Evolutionary conservation across 768 basidiomycete genomes (phyloP), one percentile per base, ranked within the genome.

Genomic region (Trametes elegans): DNA sequence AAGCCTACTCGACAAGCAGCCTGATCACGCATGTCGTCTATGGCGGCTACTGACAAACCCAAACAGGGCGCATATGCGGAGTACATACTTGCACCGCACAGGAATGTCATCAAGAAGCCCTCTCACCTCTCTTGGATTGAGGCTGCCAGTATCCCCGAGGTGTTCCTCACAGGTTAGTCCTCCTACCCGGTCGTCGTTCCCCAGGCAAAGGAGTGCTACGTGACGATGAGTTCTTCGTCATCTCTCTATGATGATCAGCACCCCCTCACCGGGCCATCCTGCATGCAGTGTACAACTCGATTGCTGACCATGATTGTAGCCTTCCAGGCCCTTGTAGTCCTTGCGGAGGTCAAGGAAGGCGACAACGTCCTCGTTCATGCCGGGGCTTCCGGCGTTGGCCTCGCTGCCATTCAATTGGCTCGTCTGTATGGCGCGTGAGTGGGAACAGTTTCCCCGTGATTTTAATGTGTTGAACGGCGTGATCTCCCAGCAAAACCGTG

Each of bases 31-130:
- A 46, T 29, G 13, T 34, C 46, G 18, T 16, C 14, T 41, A 9
- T 29, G 6, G 23, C n/a, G n/a, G n/a, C n/a, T n/a, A n/a, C n/a
- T n/a, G n/a, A n/a, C n/a, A n/a, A n/a, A n/a, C n/a, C n/a, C n/a
- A n/a, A 9, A 4, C 45, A 94, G 93, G 93, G 93, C 31, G 92
- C 93, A 39, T 95, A 94, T 64, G 93, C 93, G 31, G 90, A 95
- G 68, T 95, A 85, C 67, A 82, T 98, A 59, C 80, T 75, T 24
- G 80, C 84, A 36, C 74, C 79, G 7, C 75, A 84, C 55, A 81
- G 79, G 2, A 81, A 90, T 71, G 67, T 96, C 53, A 72, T 93
- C 54, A 74, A 66, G 57, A 97, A 98, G 70, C 92, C 93, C 7
- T 66, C 68, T 24, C 71, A 85, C 66, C 73, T 98, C 57, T 81